These are phyloP conservation scores for Hibiscus tridactylites DNA, from an alignment of 345 rosid species.

Conservation along the genomic window DNA sequence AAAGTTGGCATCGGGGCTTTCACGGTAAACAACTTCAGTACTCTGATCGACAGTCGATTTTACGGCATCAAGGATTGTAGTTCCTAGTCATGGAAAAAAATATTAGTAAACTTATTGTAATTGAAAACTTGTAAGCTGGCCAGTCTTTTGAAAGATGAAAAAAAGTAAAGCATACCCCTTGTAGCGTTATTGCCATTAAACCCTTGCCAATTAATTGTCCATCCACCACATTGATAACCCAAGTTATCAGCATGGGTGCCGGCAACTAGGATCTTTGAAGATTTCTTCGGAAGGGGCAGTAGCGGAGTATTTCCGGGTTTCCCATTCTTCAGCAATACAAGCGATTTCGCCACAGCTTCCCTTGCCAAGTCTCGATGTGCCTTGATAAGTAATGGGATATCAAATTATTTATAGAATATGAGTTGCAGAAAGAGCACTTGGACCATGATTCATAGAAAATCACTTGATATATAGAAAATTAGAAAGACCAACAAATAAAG, in stretches of 20 bases:
- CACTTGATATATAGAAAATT: not conserved
- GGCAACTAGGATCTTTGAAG: constrained; percentile 67
- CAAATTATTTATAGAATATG: not conserved
- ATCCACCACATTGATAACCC: constrained; percentile 97
- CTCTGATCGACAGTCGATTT: constrained; percentile 55
- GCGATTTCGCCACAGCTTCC: constrained; percentile 94
- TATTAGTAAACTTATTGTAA: not conserved
- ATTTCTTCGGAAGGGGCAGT: constrained; percentile 77
- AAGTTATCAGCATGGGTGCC: constrained; percentile 92
- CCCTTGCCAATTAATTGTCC: constrained; percentile 96
- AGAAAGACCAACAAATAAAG: not conserved
- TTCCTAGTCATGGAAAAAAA: constrained; percentile 36
- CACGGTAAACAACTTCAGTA: constrained; percentile 55
- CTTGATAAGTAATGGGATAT: constrained; percentile 26
- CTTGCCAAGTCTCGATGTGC: constrained; percentile 89
- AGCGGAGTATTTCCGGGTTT: constrained; percentile 44
- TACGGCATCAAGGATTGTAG: constrained; percentile 74
- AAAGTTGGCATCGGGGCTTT: constrained; percentile 56
- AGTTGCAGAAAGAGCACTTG: not conserved
- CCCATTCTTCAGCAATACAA: constrained; percentile 87
- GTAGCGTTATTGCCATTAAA: constrained; percentile 60
- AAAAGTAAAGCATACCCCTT: constrained; percentile 36
- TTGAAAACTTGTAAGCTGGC: not conserved
- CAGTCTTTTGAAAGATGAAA: not conserved
- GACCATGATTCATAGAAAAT: not conserved